Conservation (phyloP, 768 basidiomycete genomes). For the Fibroporia radiculosa region DNA sequence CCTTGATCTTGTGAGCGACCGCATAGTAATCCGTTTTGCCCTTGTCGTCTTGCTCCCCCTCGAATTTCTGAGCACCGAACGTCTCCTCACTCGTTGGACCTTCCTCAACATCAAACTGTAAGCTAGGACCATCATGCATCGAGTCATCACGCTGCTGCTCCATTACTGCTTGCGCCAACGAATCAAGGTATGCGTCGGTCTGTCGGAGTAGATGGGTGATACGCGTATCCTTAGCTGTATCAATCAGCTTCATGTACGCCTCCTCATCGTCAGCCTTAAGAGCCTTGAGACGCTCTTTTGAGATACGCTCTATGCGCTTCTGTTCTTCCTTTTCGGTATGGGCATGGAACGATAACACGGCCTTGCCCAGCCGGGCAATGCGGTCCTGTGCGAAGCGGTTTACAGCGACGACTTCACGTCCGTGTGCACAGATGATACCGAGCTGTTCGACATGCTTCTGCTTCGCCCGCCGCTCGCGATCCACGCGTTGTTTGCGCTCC, state of each 20-base stretch:
- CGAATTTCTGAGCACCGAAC: slow-evolving; percentile 74
- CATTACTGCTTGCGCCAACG: slow-evolving; percentile 86
- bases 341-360: slow-evolving; percentile 77
- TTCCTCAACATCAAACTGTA: slow-evolving; percentile 43
- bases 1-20: slow-evolving; percentile 87
- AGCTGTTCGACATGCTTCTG: slow-evolving; percentile 96
- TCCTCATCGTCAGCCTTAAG: slow-evolving; percentile 98
- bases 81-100: slow-evolving; percentile 80
- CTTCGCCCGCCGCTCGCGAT: slow-evolving; percentile 91
- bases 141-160: slow-evolving; percentile 69
- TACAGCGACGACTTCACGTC: slow-evolving; percentile 60
- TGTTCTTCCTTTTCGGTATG: slow-evolving; percentile 97
- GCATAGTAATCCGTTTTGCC: slow-evolving; percentile 93
- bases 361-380: slow-evolving; percentile 54
- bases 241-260: slow-evolving; percentile 98
- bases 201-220: slow-evolving; percentile 94
- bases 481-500: slow-evolving; percentile 85
- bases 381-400: slow-evolving; percentile 56
- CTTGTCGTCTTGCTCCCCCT: slow-evolving; percentile 57
- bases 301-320: slow-evolving; percentile 90
- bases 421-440: slow-evolving; percentile 77
- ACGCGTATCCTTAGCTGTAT: slow-evolving; percentile 97
- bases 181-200: slow-evolving; percentile 92
- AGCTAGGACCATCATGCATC: slow-evolving; percentile 24
- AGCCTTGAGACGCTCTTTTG: slow-evolving; percentile 96